phyloP scores from a whole-genome alignment of 1,139 yeast species.

The Spencermartinsiella ligniputridi region DNA sequence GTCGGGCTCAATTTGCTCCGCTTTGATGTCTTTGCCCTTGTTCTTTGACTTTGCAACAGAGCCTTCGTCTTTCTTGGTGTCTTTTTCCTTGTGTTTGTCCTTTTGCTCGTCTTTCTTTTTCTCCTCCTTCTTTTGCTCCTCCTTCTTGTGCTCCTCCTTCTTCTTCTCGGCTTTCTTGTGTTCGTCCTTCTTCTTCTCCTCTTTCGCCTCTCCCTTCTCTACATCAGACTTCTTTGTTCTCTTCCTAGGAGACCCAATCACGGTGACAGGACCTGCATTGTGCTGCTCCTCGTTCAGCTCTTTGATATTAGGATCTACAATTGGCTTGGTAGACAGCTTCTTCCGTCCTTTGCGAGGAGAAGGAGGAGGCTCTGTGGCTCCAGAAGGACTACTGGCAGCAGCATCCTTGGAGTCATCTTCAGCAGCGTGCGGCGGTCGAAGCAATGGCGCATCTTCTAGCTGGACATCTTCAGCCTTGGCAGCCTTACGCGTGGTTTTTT shows the following conservation, averaged over 20 bases:
- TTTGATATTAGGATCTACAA: conserved; percentile 10
- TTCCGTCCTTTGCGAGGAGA: conserved; percentile 3
- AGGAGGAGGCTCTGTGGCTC: background rate
- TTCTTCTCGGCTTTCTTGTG: background rate
- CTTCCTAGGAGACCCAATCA: conserved; percentile 5
- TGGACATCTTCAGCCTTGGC: background rate
- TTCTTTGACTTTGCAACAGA: background rate
- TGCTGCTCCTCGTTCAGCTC: conserved; percentile 8
- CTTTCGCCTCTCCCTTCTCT: background rate
- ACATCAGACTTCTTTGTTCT: conserved; percentile 6
- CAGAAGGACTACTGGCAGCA: background rate
- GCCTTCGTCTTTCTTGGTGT: no score
- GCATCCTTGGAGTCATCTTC: background rate
- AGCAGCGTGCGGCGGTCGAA: background rate
- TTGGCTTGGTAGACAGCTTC: background rate
- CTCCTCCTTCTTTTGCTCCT: no score
- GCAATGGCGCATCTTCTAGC: background rate
- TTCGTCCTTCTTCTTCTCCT: background rate
- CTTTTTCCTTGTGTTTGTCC: background rate
- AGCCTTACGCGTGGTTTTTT: background rate
- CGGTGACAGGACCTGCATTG: background rate
- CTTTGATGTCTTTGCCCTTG: conserved; percentile 6
- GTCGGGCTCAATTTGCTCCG: conserved; percentile 15
- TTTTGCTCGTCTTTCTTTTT: background rate
- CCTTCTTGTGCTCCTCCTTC: background rate